phyloP scores from a whole-genome alignment of 495 filamentous ascomycete species.

The Penicillium manginii region DNA sequence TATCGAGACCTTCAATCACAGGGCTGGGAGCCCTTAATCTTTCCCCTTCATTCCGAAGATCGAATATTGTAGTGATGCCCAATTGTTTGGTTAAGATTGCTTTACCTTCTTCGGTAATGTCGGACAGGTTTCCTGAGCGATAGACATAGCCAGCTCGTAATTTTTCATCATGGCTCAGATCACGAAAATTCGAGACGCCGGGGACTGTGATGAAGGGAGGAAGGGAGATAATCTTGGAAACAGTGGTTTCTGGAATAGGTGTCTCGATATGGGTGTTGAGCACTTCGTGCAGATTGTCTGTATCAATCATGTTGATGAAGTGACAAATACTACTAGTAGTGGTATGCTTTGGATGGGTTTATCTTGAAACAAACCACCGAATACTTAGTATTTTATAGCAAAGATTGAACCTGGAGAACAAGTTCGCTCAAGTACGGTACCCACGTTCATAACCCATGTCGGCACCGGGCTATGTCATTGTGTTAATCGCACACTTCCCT shows the following conservation, averaged over 20 bases:
- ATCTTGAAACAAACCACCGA: neutral
- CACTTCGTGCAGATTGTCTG: slow-evolving; percentile 25
- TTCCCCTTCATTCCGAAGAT: slow-evolving; percentile 66
- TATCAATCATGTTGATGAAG: slow-evolving; percentile 20
- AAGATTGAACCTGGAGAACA: neutral
- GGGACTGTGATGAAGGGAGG: slow-evolving; percentile 59
- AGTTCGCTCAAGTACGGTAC: neutral
- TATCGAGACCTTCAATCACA: slow-evolving; percentile 44
- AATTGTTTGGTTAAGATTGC: slow-evolving; percentile 47
- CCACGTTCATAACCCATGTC: neutral
- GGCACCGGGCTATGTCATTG: slow-evolving; percentile 4
- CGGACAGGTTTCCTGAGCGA: slow-evolving; percentile 53
- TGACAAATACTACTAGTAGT: no score
- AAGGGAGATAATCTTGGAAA: slow-evolving; percentile 34
- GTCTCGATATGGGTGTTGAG: slow-evolving; percentile 35
- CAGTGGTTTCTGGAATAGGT: slow-evolving; percentile 26
- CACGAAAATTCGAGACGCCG: slow-evolving; percentile 56
- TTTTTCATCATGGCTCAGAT: slow-evolving; percentile 50
- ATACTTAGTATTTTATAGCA: neutral
- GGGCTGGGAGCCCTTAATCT: slow-evolving; percentile 40
- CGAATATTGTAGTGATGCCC: slow-evolving; percentile 64
- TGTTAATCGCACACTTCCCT: neutral
- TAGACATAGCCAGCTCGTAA: slow-evolving; percentile 51
- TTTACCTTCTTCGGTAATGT: slow-evolving; percentile 55
- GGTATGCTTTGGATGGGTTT: neutral